A percentile compares a stretch with the other conserved stretches of the same genome.
Conservation (phyloP, 805 yeast species). For the Kazachstania kunashirensis region DNA sequence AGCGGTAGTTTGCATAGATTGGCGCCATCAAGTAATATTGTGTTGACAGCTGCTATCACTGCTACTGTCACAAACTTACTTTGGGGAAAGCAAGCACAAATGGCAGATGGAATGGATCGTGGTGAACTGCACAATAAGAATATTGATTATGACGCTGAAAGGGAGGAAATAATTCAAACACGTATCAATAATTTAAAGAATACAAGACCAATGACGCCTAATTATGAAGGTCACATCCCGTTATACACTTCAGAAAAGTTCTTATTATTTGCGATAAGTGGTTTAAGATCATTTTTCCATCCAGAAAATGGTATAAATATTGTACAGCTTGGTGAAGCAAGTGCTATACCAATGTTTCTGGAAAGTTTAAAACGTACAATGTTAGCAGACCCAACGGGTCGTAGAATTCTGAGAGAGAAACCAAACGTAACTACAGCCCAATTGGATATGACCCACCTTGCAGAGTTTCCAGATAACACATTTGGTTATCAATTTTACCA, state of each 20-base stretch:
- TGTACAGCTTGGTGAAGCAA: conserved; percentile 81
- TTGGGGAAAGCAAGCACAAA: conserved; percentile 36
- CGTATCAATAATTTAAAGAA: conserved; percentile 15
- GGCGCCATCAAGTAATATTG: no score
- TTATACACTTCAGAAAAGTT: conserved; percentile 52
- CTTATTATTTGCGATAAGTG: conserved; percentile 59
- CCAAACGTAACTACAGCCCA: conserved; percentile 76
- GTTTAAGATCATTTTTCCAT: conserved; percentile 65
- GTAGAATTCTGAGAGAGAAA: conserved; percentile 64
- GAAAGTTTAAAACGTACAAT: conserved; percentile 54
- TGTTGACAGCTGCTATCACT: conserved; percentile 8
- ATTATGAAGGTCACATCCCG: conserved; percentile 75
- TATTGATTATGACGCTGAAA: conserved; percentile 30
- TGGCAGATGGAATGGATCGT: conserved; percentile 50
- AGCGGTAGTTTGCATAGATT: no score
- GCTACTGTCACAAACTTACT: conserved; percentile 17
- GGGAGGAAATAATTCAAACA: conserved; percentile 27
- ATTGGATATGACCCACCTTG: conserved; percentile 51
- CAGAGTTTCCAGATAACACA: conserved; percentile 53
- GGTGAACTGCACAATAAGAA: conserved; percentile 26
- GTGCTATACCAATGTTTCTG: conserved; percentile 66
- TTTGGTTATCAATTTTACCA: conserved; percentile 70
- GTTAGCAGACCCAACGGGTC: conserved; percentile 67
- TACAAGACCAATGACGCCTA: conserved; percentile 25
- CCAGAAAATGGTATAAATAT: conserved; percentile 70